These are phyloP conservation scores for Flaveria robusta DNA, from an alignment of 129 eudicot genomes.

Conservation along the genomic window DNA sequence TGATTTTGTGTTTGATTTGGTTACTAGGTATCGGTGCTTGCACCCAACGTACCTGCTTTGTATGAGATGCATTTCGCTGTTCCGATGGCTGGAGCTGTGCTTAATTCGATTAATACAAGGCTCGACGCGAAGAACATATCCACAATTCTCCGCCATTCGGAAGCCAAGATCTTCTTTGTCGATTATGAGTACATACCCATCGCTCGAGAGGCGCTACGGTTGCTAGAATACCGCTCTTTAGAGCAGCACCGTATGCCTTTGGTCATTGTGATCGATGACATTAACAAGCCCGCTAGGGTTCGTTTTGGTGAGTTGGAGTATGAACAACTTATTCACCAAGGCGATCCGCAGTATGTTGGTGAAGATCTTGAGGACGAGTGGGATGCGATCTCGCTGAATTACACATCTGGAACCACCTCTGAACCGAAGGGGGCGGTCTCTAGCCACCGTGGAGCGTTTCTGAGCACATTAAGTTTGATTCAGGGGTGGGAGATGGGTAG, in stretches of 20 bases:
- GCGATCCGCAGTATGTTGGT: conserved; percentile 37
- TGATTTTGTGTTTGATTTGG: background rate
- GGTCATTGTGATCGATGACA: conserved; percentile 60
- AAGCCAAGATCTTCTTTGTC: conserved; percentile 64
- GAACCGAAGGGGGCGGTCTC: conserved; percentile 62
- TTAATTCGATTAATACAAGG: conserved; percentile 67
- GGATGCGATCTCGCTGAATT: conserved; percentile 56
- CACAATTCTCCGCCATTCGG: conserved; percentile 66
- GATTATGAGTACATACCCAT: conserved; percentile 49
- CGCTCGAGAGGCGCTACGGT: conserved; percentile 55
- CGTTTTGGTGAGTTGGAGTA: conserved; percentile 61
- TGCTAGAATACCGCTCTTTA: conserved; percentile 21
- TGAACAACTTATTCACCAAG: conserved; percentile 49
- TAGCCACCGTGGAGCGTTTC: conserved; percentile 61
- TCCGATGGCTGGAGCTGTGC: conserved; percentile 81
- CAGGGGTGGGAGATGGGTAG: conserved; percentile 52
- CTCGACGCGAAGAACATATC: conserved; percentile 58
- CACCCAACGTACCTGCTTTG: conserved; percentile 70
- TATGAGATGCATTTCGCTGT: conserved; percentile 77
- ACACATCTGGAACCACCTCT: conserved; percentile 71
- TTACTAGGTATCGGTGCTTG: conserved; percentile 61
- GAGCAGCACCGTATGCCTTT: conserved; percentile 34
- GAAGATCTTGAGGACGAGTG: conserved; percentile 53
- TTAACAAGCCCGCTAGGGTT: conserved; percentile 47
- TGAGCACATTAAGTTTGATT: conserved; percentile 50